A percentile compares a stretch with the other conserved stretches of the same genome.
Conservation (phyloP, 2,329 filamentous ascomycete species). For the Pseudopyricularia javanii region DNA sequence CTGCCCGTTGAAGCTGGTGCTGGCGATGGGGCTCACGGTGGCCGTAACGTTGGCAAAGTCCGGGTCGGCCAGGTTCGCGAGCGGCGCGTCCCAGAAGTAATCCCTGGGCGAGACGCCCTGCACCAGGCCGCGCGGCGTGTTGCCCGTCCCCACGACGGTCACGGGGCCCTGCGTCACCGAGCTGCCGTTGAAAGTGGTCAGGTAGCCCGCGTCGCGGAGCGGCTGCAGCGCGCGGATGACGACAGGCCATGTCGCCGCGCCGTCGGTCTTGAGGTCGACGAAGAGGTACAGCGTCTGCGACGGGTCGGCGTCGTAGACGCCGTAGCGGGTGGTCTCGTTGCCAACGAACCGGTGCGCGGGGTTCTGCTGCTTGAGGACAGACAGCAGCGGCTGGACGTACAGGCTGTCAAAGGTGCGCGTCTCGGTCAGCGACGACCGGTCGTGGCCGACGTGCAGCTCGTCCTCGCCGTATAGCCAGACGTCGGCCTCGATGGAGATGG, state of each 20-base stretch:
- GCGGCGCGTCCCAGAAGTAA: conserved; percentile 17
- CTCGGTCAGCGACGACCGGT: conserved; percentile 34
- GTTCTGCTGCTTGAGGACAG: conserved; percentile 41
- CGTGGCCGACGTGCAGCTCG: conserved; percentile 44
- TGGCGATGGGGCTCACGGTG: conserved; percentile 13
- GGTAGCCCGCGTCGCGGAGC: conserved; percentile 41
- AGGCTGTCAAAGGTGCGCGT: conserved; percentile 45
- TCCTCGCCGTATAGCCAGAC: conserved; percentile 49
- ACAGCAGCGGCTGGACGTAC: conserved; percentile 49
- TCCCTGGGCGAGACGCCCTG: conserved; percentile 44
- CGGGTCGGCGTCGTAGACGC: conserved; percentile 41
- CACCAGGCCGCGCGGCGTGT: conserved; percentile 42
- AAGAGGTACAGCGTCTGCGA: conserved; percentile 45
- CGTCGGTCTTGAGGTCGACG: conserved; percentile 54
- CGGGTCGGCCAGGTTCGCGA: conserved; percentile 8
- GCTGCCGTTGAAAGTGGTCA: conserved; percentile 36
- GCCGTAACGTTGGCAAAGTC: conserved; percentile 12
- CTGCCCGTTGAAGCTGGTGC: conserved; percentile 21
- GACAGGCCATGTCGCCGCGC: conserved; percentile 33
- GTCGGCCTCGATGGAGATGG: conserved; percentile 56
- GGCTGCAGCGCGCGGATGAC: conserved; percentile 41
- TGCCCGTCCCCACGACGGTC: conserved; percentile 56
- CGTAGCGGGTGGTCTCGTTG: conserved; percentile 23
- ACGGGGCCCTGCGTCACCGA: conserved; percentile 38
- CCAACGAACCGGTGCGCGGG: conserved; percentile 30